A percentile compares a stretch with the other conserved stretches of the same genome.
Conservation (phyloP, 2,329 filamentous ascomycete genomes). For the Ascosphaera aggregata region DNA sequence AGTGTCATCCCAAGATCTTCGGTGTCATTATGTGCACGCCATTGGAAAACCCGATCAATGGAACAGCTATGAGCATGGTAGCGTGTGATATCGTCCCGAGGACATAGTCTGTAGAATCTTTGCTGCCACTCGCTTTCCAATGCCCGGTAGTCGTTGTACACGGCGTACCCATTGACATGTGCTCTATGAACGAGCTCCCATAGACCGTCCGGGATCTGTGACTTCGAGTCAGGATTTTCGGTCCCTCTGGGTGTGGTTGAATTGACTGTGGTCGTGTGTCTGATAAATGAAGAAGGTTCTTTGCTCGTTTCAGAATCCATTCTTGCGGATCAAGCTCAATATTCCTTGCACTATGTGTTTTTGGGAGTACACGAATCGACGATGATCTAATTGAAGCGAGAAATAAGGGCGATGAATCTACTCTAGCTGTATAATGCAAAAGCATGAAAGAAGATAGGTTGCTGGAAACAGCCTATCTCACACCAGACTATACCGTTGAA, state of each 20-base stretch:
- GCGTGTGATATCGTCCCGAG: background rate
- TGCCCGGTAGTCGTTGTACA: conserved; percentile 5
- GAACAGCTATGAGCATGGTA: conserved; percentile 7
- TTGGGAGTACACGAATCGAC: no score
- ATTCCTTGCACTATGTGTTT: no score
- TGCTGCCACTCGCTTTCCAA: conserved; percentile 6
- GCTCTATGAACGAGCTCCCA: conserved; percentile 5
- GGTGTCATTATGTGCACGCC: conserved; percentile 5
- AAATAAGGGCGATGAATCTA: no score
- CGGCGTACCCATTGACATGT: conserved; percentile 5
- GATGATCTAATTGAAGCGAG: no score
- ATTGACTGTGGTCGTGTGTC: background rate
- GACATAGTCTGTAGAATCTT: conserved; percentile 11
- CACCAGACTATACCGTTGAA: no score
- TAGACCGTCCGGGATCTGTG: conserved; percentile 2
- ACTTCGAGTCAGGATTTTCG: conserved; percentile 3
- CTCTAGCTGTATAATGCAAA: no score
- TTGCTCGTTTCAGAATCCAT: no score
- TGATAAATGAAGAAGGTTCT: background rate
- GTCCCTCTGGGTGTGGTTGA: background rate
- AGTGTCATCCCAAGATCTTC: conserved; percentile 6
- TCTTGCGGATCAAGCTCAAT: no score
- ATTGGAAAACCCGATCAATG: conserved; percentile 10
- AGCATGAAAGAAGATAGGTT: no score
- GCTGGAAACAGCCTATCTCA: no score